Percentiles rank a stretch among this genome's conserved stretches.
Conservation (phyloP, 768 basidiomycete genomes). For the Hygrophorus russula region DNA sequence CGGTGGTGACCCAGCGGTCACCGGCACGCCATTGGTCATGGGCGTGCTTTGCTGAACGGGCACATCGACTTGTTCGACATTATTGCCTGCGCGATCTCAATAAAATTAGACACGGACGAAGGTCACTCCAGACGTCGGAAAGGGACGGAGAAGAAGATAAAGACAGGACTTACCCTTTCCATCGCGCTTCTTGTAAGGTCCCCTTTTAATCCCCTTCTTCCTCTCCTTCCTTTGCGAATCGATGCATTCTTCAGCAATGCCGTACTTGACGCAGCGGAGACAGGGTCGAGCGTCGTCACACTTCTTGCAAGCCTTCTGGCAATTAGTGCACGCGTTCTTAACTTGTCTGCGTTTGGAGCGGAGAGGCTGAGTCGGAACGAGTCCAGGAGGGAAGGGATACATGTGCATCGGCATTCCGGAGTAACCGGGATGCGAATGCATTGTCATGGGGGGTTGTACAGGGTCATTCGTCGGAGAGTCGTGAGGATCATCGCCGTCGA, state of each 20-base stretch:
- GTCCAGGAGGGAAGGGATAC: conserved; percentile 51
- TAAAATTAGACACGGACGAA: conserved; percentile 26
- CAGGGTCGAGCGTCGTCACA: conserved; percentile 89
- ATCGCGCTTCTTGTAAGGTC: conserved; percentile 94
- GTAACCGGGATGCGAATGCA: conserved; percentile 36
- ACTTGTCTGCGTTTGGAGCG: conserved; percentile 78
- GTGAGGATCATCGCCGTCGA: conserved; percentile 22
- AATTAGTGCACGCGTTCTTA: conserved; percentile 87
- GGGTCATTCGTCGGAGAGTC: conserved; percentile 23
- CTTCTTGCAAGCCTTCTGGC: conserved; percentile 88
- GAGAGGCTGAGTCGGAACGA: conserved; percentile 33
- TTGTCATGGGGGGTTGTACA: conserved; percentile 21
- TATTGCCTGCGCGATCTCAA: conserved; percentile 51
- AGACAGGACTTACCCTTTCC: conserved; percentile 56
- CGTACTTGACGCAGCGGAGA: conserved; percentile 87
- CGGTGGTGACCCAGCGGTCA: conserved; percentile 34
- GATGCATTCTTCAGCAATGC: conserved; percentile 75
- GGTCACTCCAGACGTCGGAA: conserved; percentile 15
- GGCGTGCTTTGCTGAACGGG: conserved; percentile 30
- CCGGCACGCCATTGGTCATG: conserved; percentile 28
- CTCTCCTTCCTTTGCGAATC: conserved; percentile 90
- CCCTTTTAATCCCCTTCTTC: conserved; percentile 78
- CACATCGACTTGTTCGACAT: conserved; percentile 29
- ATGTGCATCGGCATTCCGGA: conserved; percentile 54
- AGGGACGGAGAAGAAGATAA: conserved; percentile 21